Conservation (phyloP, 192 early-diverging fungal species). For the Gamsiella multidivaricata region DNA sequence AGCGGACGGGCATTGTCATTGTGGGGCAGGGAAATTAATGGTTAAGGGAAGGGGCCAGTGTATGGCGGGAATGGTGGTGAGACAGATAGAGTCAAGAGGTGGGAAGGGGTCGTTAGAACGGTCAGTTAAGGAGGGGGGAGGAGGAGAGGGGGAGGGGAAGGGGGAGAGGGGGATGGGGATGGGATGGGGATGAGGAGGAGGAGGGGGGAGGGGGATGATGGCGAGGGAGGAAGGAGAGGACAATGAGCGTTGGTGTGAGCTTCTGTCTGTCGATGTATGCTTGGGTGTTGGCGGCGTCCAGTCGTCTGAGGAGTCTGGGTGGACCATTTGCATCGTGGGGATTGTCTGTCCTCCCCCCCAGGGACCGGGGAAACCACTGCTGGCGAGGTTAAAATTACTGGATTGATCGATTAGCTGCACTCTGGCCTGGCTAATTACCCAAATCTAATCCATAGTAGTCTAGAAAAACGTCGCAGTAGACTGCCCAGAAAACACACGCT, state of each 20-base stretch:
- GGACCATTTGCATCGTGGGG: no score
- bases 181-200: background rate
- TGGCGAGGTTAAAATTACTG: no score
- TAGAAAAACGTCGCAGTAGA: no score
- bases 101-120: background rate
- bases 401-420: no score
- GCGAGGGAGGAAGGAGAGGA: background rate
- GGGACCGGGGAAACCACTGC: no score
- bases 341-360: no score
- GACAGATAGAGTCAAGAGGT: background rate
- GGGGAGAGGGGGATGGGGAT: background rate
- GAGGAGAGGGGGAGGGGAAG: background rate
- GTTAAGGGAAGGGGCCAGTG: background rate
- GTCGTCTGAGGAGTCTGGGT: no score
- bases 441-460: no score
- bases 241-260: background rate
- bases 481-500: no score
- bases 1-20: constrained; percentile 39
- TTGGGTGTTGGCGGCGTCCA: no score
- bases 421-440: no score
- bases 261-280: background rate
- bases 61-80: background rate
- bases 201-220: background rate
- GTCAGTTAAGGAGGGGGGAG: background rate
- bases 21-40: background rate